phyloP scores from a whole-genome alignment of 192 early-diverging fungal genomes.

The Allomyces macrogynus region DNA sequence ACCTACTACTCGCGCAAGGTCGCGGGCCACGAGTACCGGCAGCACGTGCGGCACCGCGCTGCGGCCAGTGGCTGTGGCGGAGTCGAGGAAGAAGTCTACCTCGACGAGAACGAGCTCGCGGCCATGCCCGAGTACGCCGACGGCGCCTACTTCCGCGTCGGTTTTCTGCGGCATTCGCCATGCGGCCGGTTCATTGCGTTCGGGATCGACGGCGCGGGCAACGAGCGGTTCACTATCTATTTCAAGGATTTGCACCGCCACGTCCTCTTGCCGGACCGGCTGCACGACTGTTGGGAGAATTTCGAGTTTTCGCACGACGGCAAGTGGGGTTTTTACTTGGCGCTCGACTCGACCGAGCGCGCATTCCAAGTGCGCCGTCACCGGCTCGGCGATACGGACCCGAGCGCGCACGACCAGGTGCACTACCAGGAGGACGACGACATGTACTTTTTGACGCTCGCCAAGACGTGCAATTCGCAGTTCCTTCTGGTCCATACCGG shows the following conservation, averaged over 20 bases:
- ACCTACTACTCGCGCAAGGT: constrained; percentile 33
- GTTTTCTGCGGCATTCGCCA: constrained; percentile 33
- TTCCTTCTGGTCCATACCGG: constrained; percentile 27
- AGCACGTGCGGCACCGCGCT: constrained; percentile 8
- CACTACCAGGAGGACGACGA: constrained; percentile 35
- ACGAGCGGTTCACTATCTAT: constrained; percentile 26
- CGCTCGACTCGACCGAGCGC: constrained; percentile 26
- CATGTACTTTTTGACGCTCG: constrained; percentile 35
- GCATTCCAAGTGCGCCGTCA: constrained; percentile 29
- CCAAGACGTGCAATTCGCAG: constrained; percentile 25
- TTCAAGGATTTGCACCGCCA: constrained; percentile 25
- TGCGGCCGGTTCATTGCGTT: constrained; percentile 30
- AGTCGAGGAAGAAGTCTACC: constrained; percentile 7
- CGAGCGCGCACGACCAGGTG: constrained; percentile 15
- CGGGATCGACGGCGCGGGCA: constrained; percentile 26
- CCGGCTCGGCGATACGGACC: constrained; percentile 10
- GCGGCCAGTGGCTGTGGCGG: background rate
- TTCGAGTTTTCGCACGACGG: constrained; percentile 33
- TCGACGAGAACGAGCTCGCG: constrained; percentile 33
- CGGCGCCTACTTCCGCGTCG: constrained; percentile 32
- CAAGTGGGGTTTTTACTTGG: constrained; percentile 23
- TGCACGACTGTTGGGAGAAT: constrained; percentile 27
- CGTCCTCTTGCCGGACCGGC: constrained; percentile 17
- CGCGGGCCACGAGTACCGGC: constrained; percentile 10
- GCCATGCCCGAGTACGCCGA: constrained; percentile 19